Base-by-base conservation (phyloP, 148 eudicot species). In the Cornus controversa region DNA sequence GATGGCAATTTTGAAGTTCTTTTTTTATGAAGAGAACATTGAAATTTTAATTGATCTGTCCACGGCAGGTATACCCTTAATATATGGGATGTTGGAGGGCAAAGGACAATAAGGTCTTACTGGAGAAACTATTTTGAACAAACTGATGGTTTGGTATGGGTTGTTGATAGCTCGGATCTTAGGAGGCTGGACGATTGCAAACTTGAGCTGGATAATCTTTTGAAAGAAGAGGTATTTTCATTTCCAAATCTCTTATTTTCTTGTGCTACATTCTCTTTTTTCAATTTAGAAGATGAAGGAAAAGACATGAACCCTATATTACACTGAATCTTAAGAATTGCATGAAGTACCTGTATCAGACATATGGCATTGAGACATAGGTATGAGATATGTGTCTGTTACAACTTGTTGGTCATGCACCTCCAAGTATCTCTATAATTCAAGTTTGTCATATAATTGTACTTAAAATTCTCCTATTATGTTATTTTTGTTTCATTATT, bases 101-200 rank as follows among this genome's bases (percentile, higher is more conserved):
- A 96, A 79, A 96, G 84, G 85, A 96, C 99, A 1, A 96, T 96
- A 80, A 84, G 99, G 79, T 90, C 99, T 8, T 96, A 93, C 75
- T 96, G 99, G 99, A 90, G 99, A 80, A 96, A 96, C 89, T 96
- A 96, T 82, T 96, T 96, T 82, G 99, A 96, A 88, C 98, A 96
- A 86, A 92, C 98, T 71, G 99, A 96, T 87, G 98, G 99, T 27
- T 89, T 96, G 86, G 92, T 96, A 31, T 96, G 98, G 98, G 98
- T 96, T 24, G 99, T 96, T 81, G 99, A 96, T 82, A 96, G 98
- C 84, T 96, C 98, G 3, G 98, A 96, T 91, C 86, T 96, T 65
- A 88, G 99, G 77, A 84, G 99, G 63, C 81, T 92, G 64, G 95
- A 96, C 69, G 98, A 96, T 80, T 96, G 98, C 89, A 90, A 85